Evolutionary conservation across 148 eudicot genomes (phyloP), one percentile per base, ranked within the genome.

Genomic region (Gaultheria prostrata): DNA sequence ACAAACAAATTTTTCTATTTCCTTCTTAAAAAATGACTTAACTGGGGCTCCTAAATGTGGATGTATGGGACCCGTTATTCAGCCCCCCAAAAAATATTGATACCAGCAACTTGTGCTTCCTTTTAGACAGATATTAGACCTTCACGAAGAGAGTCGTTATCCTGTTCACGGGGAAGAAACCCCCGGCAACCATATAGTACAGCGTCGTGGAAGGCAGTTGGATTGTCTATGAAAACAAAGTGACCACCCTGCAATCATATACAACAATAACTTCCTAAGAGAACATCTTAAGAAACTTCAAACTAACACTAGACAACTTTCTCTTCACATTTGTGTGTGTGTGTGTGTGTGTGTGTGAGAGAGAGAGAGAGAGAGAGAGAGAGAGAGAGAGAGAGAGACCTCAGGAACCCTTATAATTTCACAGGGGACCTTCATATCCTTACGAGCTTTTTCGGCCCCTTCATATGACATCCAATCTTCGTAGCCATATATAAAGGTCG

Each of bases 391-490:
- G 83, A 70, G 89, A 83, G 86, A 80, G 30, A 96, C 99, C 99
- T 92, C 90, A 85, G 99, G 98, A 85, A 97, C 92, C 86, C 99
- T 87, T 71, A 93, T 86, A 84, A 97, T 94, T 79, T 97, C 98
- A 85, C 98, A 94, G 1, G 98, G 99, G 69, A 94, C 97, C 70
- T 93, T 92, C 99, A 94, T 97, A 11, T 77, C 50, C 86, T 91
- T 93, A 26, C 99, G 93, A 81, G 97, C 96, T 89, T 92, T 92
- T 90, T 89, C 89, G 13, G 98, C 99, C 74, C 98, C 95, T 89
- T 89, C 85, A 86, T 93, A 97, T 85, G 86, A 91, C 98, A 94
- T 94, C 99, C 99, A 97, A 88, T 97, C 99, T 45, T 94, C 79
- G 69, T 85, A 28, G 14, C 99, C 99, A 73, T 97, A 97, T 85